Evolutionary conservation across 2,329 filamentous ascomycete genomes (phyloP), one percentile per base, ranked within the genome.

Genomic region (Exophiala aquamarina): DNA sequence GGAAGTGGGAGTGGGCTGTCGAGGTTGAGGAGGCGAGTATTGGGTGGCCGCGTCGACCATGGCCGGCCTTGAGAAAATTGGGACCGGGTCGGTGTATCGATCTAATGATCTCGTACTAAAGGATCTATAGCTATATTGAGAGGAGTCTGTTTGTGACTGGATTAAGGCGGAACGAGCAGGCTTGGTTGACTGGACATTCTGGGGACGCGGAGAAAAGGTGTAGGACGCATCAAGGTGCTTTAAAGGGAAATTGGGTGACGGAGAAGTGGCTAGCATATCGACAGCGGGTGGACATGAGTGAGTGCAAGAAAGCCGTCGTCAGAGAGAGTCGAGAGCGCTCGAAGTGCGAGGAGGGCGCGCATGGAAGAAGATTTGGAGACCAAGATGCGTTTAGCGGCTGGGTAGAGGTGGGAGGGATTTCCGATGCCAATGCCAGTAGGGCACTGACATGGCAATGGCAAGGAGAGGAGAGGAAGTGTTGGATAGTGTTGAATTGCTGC

Each of bases 31-130:
- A 9, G 58, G 56, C 9, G 75, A 76, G 62, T 79, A 81, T 62
- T 81, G 77, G 28, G 77, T 80, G 49, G 67, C 71, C 26, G 69
- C 69, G 68, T 79, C 74, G 47, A 70, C 68, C 64, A 72, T 74
- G 50, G 47, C 53, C 23, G 32, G 31, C 34, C 45, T 41, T 21
- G 46, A 40, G 8, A 17, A 42, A 29, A 41, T 19, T 4, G 39
- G 36, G 21, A 41, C 23, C 4, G 39, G 36, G 5, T 43, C 38
- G n/a, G 37, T 50, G 42, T 52, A 49, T n/a, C 52, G 50, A 29
- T 56, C 54, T 15, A 56, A 47, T 14, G 54, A 56, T 36, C 44
- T 40, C 8, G 48, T 49, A 38, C 54, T 57, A 4, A 46, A 15
- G 18, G 42, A 43, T 32, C 51, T 49, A 34, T 28, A 45, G 47